phyloP scores from a whole-genome alignment of 2,329 filamentous ascomycete genomes.

The Fusarium virguliforme region DNA sequence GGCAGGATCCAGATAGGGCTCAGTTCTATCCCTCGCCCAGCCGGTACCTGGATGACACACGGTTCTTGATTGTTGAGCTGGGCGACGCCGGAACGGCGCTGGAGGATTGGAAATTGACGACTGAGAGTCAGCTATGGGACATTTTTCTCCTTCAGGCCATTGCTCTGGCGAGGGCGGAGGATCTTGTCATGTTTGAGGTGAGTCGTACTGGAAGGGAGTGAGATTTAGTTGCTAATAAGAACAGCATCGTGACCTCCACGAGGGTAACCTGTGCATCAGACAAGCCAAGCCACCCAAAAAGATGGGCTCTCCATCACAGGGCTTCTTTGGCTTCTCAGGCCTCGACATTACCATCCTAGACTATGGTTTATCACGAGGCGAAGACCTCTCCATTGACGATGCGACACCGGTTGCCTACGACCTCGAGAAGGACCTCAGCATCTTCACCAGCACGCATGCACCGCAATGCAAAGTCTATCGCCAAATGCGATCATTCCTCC shows the following conservation, averaged over 20 bases:
- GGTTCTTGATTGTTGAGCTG: slow-evolving; percentile 74
- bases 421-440: slow-evolving; percentile 71
- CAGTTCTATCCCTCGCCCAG: slow-evolving; percentile 76
- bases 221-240: slow-evolving; percentile 24
- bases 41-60: slow-evolving; percentile 71
- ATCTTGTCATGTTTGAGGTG: slow-evolving; percentile 73
- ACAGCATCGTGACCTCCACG: slow-evolving; percentile 76
- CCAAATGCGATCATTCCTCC: slow-evolving; percentile 73
- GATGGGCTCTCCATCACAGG: slow-evolving; percentile 51
- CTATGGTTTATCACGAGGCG: slow-evolving; percentile 75
- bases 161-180: slow-evolving; percentile 73
- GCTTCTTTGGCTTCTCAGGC: slow-evolving; percentile 72
- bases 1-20: slow-evolving; percentile 69
- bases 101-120: slow-evolving; percentile 70
- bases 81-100: slow-evolving; percentile 74
- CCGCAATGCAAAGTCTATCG: slow-evolving; percentile 75
- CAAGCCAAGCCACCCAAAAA: slow-evolving; percentile 57
- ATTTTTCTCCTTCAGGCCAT: slow-evolving; percentile 74
- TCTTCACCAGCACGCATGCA: slow-evolving; percentile 74
- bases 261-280: slow-evolving; percentile 75
- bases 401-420: slow-evolving; percentile 68
- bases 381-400: slow-evolving; percentile 58
- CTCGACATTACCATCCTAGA: slow-evolving; percentile 77
- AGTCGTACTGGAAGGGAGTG: slow-evolving; percentile 15
- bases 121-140: slow-evolving; percentile 72